Evolutionary conservation across 176 grass and related monocot species (phyloP).

Genomic region (Phoenix dactylifera): DNA sequence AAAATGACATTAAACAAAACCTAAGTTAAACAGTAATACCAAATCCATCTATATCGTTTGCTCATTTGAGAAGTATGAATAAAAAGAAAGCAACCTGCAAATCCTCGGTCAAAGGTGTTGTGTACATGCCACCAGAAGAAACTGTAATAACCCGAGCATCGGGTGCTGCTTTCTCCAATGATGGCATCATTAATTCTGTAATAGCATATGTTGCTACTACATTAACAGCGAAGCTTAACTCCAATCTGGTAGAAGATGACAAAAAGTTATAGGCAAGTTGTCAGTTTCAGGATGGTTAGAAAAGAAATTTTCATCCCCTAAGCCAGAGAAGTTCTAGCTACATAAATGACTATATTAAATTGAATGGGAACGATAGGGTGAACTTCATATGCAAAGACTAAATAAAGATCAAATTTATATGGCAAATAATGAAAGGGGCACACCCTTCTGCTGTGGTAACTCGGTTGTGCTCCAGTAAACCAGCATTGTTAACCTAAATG

Average conservation of each 20-base stretch:
- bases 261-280: not conserved
- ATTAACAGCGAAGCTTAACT: constrained; percentile 90
- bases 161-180: constrained; percentile 72
- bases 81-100: constrained; percentile 38
- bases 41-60: no score
- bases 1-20: no score
- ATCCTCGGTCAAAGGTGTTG: constrained; percentile 53
- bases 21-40: no score
- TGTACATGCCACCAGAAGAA: constrained; percentile 87
- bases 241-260: constrained; percentile 32
- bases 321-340: not conserved
- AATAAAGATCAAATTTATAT: no score
- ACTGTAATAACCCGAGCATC: constrained; percentile 82
- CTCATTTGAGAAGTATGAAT: no score
- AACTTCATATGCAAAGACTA: not conserved
- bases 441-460: constrained; percentile 67
- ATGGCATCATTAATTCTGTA: constrained; percentile 63
- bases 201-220: constrained; percentile 75
- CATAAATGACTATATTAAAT: not conserved
- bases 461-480: constrained; percentile 62
- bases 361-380: not conserved
- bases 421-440: not conserved
- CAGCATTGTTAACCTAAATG: constrained; percentile 91
- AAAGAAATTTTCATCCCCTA: not conserved
- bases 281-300: not conserved